These are phyloP conservation scores for Aphanomyces stellatus DNA, from an alignment of 352 stramenopile genomes.

Conservation along the genomic window DNA sequence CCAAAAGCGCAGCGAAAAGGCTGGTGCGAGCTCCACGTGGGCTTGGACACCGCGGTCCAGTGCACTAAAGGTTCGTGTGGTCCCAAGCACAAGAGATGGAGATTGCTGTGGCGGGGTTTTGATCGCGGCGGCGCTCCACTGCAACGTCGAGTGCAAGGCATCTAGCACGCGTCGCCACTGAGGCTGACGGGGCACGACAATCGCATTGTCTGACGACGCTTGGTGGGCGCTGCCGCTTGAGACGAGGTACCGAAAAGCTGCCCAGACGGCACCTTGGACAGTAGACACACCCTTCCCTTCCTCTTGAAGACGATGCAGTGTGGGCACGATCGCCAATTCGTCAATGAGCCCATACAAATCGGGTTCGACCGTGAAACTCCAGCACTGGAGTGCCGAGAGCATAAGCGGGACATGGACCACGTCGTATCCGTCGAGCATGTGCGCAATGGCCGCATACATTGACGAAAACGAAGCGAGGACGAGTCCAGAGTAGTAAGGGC, in stretches of 20 bases:
- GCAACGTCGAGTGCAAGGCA: background rate
- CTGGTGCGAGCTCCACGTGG: slow-evolving; percentile 14
- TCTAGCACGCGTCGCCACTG: background rate
- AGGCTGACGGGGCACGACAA: background rate
- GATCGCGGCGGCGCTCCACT: background rate
- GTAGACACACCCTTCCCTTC: background rate
- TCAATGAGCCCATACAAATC: background rate
- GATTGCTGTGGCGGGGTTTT: background rate
- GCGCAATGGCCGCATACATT: background rate
- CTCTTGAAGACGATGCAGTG: background rate
- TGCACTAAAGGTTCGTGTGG: background rate
- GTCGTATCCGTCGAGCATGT: background rate
- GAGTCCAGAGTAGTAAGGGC: slow-evolving; percentile 1
- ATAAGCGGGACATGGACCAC: background rate
- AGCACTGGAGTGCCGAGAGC: slow-evolving; percentile 6
- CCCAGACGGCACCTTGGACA: background rate
- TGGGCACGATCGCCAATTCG: background rate
- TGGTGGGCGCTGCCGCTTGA: background rate
- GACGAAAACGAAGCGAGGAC: background rate
- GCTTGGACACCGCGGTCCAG: background rate
- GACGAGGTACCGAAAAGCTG: slow-evolving; percentile 11
- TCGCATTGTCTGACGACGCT: background rate
- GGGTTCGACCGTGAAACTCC: slow-evolving; percentile 10
- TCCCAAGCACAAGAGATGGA: background rate
- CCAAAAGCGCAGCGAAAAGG: slow-evolving; percentile 87